These are phyloP conservation scores for Hypoxylon sp. DNA, from an alignment of 2,329 filamentous ascomycete genomes.

Conservation along the genomic window DNA sequence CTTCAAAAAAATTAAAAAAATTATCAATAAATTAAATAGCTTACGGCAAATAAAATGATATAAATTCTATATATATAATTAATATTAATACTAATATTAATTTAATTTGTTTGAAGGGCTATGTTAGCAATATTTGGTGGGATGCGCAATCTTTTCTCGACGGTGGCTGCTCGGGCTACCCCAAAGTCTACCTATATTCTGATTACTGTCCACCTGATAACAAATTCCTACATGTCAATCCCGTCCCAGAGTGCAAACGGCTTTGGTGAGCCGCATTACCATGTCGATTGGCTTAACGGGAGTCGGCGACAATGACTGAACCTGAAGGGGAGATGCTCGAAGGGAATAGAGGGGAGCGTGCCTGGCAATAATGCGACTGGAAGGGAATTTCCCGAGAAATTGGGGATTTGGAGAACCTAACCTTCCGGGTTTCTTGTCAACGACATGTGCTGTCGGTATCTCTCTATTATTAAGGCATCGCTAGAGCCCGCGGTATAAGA, in stretches of 20 bases:
- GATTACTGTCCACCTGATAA: neutral
- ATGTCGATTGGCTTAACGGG: neutral
- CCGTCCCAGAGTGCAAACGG: neutral
- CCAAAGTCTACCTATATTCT: neutral
- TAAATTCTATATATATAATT: no score
- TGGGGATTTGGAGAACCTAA: neutral
- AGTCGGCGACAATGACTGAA: neutral
- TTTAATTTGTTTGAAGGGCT: no score
- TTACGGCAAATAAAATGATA: no score
- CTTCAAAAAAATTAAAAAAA: no score
- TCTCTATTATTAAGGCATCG: constrained; percentile 26
- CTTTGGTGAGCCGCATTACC: neutral
- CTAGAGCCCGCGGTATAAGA: constrained; percentile 13
- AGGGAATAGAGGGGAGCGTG: neutral
- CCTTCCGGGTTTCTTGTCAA: neutral
- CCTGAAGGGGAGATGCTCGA: neutral
- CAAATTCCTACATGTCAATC: neutral
- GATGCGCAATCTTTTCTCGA: no score
- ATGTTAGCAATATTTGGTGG: no score
- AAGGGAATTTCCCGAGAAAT: neutral
- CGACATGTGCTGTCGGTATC: neutral
- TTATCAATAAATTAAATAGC: no score
- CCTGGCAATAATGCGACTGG: neutral
- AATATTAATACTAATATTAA: no score
- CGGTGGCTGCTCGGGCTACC: no score